A percentile compares a stretch with the other conserved stretches of the same genome.
phyloP scores from a whole-genome alignment of 495 filamentous ascomycete genomes.

The Neurospora tetrasperma region DNA sequence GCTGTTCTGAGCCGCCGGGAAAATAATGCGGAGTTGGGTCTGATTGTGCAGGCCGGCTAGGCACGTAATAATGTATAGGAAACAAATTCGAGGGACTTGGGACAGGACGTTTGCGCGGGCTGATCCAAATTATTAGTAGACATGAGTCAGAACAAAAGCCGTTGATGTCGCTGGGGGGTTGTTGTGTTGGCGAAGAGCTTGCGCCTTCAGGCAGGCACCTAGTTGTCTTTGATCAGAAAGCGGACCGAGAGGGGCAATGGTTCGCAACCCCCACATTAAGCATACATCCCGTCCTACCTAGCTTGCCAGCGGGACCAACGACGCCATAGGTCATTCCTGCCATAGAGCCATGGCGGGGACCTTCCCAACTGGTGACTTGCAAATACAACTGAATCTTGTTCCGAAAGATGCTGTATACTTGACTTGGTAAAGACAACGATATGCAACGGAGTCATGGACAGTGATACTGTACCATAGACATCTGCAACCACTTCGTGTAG shows the following conservation, averaged over 20 bases:
- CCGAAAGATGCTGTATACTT: too few relatives aligned
- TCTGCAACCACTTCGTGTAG: background rate
- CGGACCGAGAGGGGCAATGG: background rate
- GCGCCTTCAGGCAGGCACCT: background rate
- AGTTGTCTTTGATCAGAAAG: background rate
- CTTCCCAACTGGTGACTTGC: background rate
- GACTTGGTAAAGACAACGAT: background rate
- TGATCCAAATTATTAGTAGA: background rate
- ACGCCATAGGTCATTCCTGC: background rate
- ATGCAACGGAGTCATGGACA: background rate
- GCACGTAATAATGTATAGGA: background rate
- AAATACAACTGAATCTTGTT: too few relatives aligned
- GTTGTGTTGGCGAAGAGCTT: background rate
- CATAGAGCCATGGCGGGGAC: background rate
- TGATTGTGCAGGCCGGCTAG: background rate
- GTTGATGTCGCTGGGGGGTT: background rate
- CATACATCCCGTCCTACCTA: background rate
- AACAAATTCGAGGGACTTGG: background rate
- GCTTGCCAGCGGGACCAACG: background rate
- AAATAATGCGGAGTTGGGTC: background rate
- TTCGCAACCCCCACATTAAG: background rate
- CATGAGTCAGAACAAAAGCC: background rate
- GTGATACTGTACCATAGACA: background rate
- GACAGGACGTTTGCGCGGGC: background rate
- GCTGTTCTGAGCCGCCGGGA: background rate